Conservation (phyloP, 2,329 filamentous ascomycete genomes). For the Fusarium bulbicola region DNA sequence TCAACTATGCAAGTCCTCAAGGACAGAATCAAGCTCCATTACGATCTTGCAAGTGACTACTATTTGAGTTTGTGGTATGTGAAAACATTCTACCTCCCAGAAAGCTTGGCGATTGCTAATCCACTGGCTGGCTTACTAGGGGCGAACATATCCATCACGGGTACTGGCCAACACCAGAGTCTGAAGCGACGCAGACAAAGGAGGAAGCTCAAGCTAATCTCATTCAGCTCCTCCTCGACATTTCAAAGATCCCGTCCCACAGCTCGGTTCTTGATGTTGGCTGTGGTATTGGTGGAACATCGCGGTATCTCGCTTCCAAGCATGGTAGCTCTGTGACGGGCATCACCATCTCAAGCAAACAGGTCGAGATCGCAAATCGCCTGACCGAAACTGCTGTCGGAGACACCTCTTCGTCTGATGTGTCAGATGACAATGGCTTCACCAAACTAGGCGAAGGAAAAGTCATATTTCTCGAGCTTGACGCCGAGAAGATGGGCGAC, state of each 20-base stretch:
- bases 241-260: constrained; percentile 44
- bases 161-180: constrained; percentile 61
- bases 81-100: not conserved
- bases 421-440: constrained; percentile 47
- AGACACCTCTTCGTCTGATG: constrained; percentile 34
- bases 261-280: constrained; percentile 64
- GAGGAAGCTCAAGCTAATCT: constrained; percentile 66
- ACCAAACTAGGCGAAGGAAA: constrained; percentile 53
- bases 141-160: constrained; percentile 72
- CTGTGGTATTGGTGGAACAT: constrained; percentile 68
- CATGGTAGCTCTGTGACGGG: constrained; percentile 64
- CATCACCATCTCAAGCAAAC: constrained; percentile 67
- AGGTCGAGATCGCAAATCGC: constrained; percentile 66
- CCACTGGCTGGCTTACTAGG: constrained; percentile 48
- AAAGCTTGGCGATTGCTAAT: not conserved
- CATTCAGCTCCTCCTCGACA: constrained; percentile 61
- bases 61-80: constrained; percentile 67
- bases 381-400: constrained; percentile 50
- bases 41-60: constrained; percentile 69
- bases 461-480: constrained; percentile 66
- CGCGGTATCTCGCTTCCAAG: constrained; percentile 62
- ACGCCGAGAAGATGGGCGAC: constrained; percentile 68
- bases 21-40: constrained; percentile 67
- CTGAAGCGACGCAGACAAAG: constrained; percentile 60
- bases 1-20: constrained; percentile 61